Evolutionary conservation across 2,329 filamentous ascomycete genomes (phyloP).

Genomic region (Epichloe aotearoae): DNA sequence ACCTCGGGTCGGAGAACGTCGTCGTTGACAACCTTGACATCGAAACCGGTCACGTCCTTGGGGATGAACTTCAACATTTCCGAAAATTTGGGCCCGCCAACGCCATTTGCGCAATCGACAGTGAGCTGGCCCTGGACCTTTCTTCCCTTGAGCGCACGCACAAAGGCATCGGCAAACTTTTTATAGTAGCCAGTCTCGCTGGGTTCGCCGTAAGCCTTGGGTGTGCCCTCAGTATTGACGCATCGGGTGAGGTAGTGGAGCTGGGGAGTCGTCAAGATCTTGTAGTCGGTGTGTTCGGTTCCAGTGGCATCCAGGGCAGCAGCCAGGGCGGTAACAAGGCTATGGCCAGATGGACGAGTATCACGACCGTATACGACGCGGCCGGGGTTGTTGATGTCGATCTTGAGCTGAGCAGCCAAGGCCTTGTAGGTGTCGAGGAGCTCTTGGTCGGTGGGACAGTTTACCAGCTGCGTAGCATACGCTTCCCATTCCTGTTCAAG

Average conservation of each 20-base stretch:
- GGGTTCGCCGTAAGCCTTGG: slow-evolving; percentile 74
- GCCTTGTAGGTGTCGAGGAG: slow-evolving; percentile 65
- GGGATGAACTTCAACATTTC: slow-evolving; percentile 79
- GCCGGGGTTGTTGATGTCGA: slow-evolving; percentile 56
- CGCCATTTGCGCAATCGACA: slow-evolving; percentile 93
- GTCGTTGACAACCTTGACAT: slow-evolving; percentile 84
- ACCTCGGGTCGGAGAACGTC: slow-evolving; percentile 81
- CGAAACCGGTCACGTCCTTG: slow-evolving; percentile 52
- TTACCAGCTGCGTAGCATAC: slow-evolving; percentile 80
- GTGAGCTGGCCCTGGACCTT: slow-evolving; percentile 62
- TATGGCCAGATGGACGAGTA: slow-evolving; percentile 82
- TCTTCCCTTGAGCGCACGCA: slow-evolving; percentile 63
- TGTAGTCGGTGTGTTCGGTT: slow-evolving; percentile 69
- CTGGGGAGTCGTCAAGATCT: slow-evolving; percentile 91
- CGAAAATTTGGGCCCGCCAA: slow-evolving; percentile 80
- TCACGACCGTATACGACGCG: slow-evolving; percentile 85
- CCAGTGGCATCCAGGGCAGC: slow-evolving; percentile 67
- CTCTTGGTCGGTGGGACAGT: slow-evolving; percentile 61
- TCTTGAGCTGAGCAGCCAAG: slow-evolving; percentile 61
- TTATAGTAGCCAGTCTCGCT: slow-evolving; percentile 91
- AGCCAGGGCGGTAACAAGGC: slow-evolving; percentile 64
- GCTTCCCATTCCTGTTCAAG: slow-evolving; percentile 89
- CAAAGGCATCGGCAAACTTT: slow-evolving; percentile 78
- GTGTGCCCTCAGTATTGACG: slow-evolving; percentile 81
- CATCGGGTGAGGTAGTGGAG: slow-evolving; percentile 93